Base-by-base conservation (phyloP, 2,329 filamentous ascomycete genomes). In the Fusarium palustre region DNA sequence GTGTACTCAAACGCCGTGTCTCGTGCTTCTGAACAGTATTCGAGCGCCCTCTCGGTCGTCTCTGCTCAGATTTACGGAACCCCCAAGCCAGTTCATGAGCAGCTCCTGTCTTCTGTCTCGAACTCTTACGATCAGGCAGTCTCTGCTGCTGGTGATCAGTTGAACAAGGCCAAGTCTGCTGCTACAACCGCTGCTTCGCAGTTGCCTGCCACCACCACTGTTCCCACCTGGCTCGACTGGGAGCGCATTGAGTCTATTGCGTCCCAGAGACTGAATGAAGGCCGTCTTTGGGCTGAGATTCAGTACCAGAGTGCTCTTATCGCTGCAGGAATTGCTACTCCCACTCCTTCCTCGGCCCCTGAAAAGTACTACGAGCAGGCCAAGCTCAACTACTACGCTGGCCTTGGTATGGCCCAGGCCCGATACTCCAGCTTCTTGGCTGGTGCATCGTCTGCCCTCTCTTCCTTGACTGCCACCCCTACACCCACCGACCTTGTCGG, bases 341-440 rank as follows among this genome's bases (percentile, higher is more conserved):
- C 77, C 68, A 80, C 78, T 0, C 74, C 79, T 4, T 88, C 79
- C 68, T 81, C 84, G 0, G 73, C 80, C 78, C 85, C 78, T 64
- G 90, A 81, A 78, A 90, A 80, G 83, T 86, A 84, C 80, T 87
- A 81, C 76, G 88, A 83, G 76, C 90, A 84, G 81, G 91, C 87
- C 46, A 86, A 84, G 70, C 80, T 85, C 70, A 86, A 88, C 75
- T 95, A 95, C 78, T 94, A 93, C 72, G 91, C 93, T 68, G 92
- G 90, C 13, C 79, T 96, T 25, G 93, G 93, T 30, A 79, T 93
- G 45, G 93, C 93, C 1, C 91, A 97, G 74, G 92, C 90, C 43
- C 88, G 90, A 38, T 96, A 96, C 77, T 89, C 90, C 7, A 90
- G 90, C 50, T 95, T 96, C 74, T 69, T 96, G 3, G 84, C 85